Conservation (phyloP, 2,329 filamentous ascomycete genomes). For the Ceratocystis colombiana region DNA sequence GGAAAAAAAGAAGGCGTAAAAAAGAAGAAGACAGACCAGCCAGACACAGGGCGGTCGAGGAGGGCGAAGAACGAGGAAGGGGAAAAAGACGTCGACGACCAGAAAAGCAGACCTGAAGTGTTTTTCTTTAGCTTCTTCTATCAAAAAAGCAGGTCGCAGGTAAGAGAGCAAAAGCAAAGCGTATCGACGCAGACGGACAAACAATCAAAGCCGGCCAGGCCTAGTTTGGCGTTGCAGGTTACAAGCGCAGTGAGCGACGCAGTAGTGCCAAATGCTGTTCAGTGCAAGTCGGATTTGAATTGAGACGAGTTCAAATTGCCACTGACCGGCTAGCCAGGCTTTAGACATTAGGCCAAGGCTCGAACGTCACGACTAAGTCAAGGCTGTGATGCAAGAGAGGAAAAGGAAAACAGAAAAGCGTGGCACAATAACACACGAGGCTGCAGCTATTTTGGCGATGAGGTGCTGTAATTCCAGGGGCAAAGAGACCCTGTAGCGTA, state of each 20-base stretch:
- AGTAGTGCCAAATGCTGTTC: too few species aligned
- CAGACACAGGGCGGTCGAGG: background rate
- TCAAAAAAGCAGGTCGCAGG: conserved; percentile 11
- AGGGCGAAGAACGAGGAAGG: conserved; percentile 3
- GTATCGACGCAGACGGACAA: conserved; percentile 16
- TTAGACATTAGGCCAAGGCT: too few species aligned
- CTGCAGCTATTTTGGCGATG: too few species aligned
- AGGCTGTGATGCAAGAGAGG: background rate
- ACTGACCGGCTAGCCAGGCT: too few species aligned
- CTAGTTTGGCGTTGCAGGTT: background rate
- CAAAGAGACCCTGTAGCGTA: too few species aligned
- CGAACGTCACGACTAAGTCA: too few species aligned
- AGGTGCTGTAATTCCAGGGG: too few species aligned
- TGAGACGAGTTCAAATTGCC: too few species aligned
- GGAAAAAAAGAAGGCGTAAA: background rate
- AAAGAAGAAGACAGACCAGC: background rate
- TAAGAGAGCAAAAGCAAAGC: conserved; percentile 19
- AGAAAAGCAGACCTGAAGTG: background rate
- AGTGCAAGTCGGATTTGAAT: too few species aligned
- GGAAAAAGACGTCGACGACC: conserved; percentile 13
- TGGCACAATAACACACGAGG: too few species aligned
- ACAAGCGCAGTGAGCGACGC: background rate
- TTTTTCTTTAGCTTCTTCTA: background rate
- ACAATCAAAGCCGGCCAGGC: background rate
- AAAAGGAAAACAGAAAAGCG: background rate